Percentiles rank a stretch among this genome's conserved stretches.
Evolutionary conservation across 495 filamentous ascomycete species (phyloP).

Genomic region (Friedmanniomyces simplex): DNA sequence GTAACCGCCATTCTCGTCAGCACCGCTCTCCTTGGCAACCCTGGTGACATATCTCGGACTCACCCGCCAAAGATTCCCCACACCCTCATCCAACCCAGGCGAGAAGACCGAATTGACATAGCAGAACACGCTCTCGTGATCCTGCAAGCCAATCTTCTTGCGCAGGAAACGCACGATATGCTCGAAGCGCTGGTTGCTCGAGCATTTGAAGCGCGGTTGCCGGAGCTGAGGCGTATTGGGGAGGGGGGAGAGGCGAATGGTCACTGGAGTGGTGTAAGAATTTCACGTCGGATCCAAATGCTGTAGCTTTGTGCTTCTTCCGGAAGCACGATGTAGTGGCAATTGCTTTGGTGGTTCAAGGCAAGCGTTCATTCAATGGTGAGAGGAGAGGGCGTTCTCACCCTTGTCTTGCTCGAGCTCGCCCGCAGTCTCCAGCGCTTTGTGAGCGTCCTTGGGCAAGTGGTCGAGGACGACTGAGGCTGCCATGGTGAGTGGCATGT

Average conservation of each 20-base stretch:
- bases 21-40: neutral
- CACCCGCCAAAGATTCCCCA: constrained; percentile 86
- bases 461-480: constrained; percentile 75
- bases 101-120: constrained; percentile 94
- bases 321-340: no score
- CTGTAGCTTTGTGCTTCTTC: no score
- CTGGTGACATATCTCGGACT: constrained; percentile 32
- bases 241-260: constrained; percentile 76
- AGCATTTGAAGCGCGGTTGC: constrained; percentile 66
- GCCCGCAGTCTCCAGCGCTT: constrained; percentile 65
- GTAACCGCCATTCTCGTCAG: neutral
- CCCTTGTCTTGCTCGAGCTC: constrained; percentile 44
- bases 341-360: no score
- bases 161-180: constrained; percentile 72
- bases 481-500: constrained; percentile 82
- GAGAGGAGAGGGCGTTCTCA: neutral
- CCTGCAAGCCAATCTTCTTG: constrained; percentile 42
- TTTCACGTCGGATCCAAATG: neutral
- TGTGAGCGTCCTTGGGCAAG: constrained; percentile 73
- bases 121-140: constrained; percentile 54
- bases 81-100: constrained; percentile 81
- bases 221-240: constrained; percentile 64
- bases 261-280: constrained; percentile 39
- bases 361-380: no score
- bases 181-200: constrained; percentile 70